These are phyloP conservation scores for Pinguiococcus pyrenoidosus DNA, from an alignment of 108 stramenopile genomes.

Conservation along the genomic window DNA sequence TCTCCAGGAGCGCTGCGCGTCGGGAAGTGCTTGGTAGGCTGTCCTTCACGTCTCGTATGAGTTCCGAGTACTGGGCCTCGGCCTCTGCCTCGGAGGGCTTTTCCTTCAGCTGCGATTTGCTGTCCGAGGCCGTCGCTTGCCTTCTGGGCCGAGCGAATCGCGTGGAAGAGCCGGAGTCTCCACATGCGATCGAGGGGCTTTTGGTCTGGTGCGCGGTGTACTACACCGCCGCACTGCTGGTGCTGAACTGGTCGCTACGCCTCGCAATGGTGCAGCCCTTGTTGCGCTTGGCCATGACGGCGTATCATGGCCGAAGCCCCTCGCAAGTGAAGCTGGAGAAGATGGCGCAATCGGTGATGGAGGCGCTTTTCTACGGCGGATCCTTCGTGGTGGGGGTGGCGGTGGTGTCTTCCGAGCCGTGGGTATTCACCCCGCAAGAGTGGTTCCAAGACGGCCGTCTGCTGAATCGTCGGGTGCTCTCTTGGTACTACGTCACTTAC, in stretches of 20 bases:
- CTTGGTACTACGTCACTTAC: constrained; percentile 39
- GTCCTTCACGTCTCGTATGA: too few relatives aligned
- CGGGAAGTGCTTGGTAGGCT: too few relatives aligned
- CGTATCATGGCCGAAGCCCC: neutral
- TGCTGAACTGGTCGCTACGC: constrained; percentile 7
- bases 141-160: too few relatives aligned
- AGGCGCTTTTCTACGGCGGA: constrained; percentile 1
- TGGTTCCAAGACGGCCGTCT: constrained; percentile 7
- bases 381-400: constrained; percentile 6
- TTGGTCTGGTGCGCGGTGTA: too few relatives aligned
- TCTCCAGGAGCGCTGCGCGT: too few relatives aligned
- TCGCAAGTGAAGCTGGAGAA: neutral
- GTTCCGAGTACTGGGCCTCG: too few relatives aligned
- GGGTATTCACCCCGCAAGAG: constrained; percentile 8
- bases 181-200: too few relatives aligned
- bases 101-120: too few relatives aligned
- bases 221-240: neutral
- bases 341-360: constrained; percentile 10
- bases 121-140: too few relatives aligned
- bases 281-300: neutral
- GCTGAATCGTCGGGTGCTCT: constrained; percentile 16
- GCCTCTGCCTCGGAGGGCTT: too few relatives aligned
- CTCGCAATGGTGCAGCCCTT: constrained; percentile 1
- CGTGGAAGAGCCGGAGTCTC: too few relatives aligned
- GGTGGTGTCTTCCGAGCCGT: constrained; percentile 1